A percentile compares a stretch with the other conserved stretches of the same genome.
Conservation (phyloP, 2,329 filamentous ascomycete genomes). For the Colletotrichum lentis region DNA sequence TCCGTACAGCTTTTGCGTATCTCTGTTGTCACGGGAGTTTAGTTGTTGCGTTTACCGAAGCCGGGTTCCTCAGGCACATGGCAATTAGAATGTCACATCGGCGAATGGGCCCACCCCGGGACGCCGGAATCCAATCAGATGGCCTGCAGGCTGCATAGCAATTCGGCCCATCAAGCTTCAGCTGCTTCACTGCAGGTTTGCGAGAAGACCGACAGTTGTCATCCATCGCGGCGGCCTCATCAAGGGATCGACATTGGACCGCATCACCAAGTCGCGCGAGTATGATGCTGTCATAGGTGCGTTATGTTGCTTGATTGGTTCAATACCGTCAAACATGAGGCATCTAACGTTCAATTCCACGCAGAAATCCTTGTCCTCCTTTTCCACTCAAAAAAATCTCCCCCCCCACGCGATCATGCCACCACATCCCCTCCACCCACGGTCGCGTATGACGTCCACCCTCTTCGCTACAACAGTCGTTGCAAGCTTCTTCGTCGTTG, state of each 20-base stretch:
- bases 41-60: slow-evolving; percentile 13
- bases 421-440: slow-evolving; percentile 83
- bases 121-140: slow-evolving; percentile 24
- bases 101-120: slow-evolving; percentile 5
- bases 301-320: neutral
- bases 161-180: slow-evolving; percentile 21
- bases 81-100: slow-evolving; percentile 4
- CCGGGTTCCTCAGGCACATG: slow-evolving; percentile 19
- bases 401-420: slow-evolving; percentile 65
- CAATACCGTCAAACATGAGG: no score
- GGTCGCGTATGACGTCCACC: slow-evolving; percentile 90
- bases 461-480: slow-evolving; percentile 94
- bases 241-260: slow-evolving; percentile 10
- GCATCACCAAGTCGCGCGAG: slow-evolving; percentile 23
- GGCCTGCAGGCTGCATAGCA: slow-evolving; percentile 18
- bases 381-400: slow-evolving; percentile 18
- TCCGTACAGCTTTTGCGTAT: no score
- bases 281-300: slow-evolving; percentile 37
- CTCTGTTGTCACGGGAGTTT: no score
- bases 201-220: slow-evolving; percentile 24
- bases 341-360: slow-evolving; percentile 28
- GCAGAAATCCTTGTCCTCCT: slow-evolving; percentile 16
- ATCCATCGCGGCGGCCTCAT: slow-evolving; percentile 11
- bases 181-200: slow-evolving; percentile 17
- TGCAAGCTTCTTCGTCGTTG: slow-evolving; percentile 91